Conservation (phyloP, 495 filamentous ascomycete genomes). For the Aspergillus ellipticus region DNA sequence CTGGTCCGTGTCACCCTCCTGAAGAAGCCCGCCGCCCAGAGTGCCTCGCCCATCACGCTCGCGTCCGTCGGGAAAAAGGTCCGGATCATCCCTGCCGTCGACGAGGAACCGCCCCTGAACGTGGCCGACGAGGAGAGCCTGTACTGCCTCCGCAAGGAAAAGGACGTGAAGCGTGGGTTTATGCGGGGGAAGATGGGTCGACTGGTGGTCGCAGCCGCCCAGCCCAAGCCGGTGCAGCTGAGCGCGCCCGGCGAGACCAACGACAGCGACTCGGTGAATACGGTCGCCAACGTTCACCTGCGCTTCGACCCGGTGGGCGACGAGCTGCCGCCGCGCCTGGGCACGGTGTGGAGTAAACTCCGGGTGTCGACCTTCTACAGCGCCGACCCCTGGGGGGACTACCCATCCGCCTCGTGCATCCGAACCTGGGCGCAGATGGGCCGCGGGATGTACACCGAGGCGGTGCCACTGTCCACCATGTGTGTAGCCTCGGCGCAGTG, state of each 20-base stretch:
- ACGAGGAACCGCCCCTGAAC: conserved; percentile 75
- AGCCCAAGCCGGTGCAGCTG: conserved; percentile 68
- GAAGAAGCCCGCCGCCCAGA: conserved; percentile 23
- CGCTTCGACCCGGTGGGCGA: conserved; percentile 68
- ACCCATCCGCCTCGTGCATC: conserved; percentile 26
- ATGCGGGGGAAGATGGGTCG: conserved; percentile 73
- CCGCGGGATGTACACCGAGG: conserved; percentile 64
- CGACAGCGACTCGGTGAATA: conserved; percentile 38
- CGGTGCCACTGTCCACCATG: conserved; percentile 59
- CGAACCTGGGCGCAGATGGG: conserved; percentile 41
- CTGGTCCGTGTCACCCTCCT: conserved; percentile 56
- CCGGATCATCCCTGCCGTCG: conserved; percentile 68
- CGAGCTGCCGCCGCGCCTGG: conserved; percentile 63
- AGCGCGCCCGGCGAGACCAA: conserved; percentile 39
- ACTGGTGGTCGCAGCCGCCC: conserved; percentile 65
- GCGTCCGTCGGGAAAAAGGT: conserved; percentile 57
- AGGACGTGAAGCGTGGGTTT: conserved; percentile 72
- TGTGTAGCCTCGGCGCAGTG: conserved; percentile 64
- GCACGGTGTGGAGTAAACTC: conserved; percentile 64
- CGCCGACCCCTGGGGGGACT: conserved; percentile 53
- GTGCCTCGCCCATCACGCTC: conserved; percentile 40
- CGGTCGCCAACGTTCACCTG: conserved; percentile 64
- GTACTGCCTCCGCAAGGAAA: conserved; percentile 70
- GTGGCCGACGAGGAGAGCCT: conserved; percentile 54
- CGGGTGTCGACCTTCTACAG: conserved; percentile 72